Percentiles rank a stretch among this genome's conserved stretches.
phyloP scores from a whole-genome alignment of 2,329 filamentous ascomycete genomes.

The Rutstroemia sp. region DNA sequence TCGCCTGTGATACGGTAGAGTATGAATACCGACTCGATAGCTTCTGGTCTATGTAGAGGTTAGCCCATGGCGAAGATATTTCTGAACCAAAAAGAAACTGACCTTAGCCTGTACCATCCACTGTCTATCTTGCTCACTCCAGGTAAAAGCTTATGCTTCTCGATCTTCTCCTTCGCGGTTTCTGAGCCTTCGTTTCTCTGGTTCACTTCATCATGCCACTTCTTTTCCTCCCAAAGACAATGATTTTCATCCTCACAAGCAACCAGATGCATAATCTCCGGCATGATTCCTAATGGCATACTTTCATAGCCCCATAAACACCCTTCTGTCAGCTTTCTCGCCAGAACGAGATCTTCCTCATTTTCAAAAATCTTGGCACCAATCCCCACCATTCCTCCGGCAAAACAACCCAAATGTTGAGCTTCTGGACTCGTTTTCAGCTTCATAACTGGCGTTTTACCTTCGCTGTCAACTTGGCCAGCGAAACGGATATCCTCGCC shows the following conservation, averaged over 20 bases:
- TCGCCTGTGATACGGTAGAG: conserved; percentile 35
- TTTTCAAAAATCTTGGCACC: conserved; percentile 53
- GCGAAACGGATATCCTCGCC: conserved; percentile 38
- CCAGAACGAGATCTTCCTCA: conserved; percentile 46
- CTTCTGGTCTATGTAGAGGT: conserved; percentile 42
- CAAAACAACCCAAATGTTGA: conserved; percentile 65
- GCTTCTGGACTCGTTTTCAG: conserved; percentile 31
- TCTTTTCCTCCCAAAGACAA: conserved; percentile 20
- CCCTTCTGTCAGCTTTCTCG: conserved; percentile 50
- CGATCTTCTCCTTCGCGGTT: conserved; percentile 6
- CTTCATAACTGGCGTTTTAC: neutral
- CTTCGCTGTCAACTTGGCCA: conserved; percentile 32
- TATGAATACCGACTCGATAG: conserved; percentile 60
- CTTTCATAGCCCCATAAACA: conserved; percentile 55
- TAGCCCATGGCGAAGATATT: neutral
- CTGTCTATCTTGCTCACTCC: conserved; percentile 11
- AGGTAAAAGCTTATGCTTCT: conserved; percentile 6
- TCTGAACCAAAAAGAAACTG: conserved; percentile 16
- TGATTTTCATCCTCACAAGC: conserved; percentile 10
- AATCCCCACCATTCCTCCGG: conserved; percentile 62
- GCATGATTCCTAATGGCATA: conserved; percentile 53
- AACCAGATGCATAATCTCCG: conserved; percentile 43
- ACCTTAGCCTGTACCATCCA: conserved; percentile 12
- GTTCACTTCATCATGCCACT: conserved; percentile 5
- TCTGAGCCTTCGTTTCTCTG: conserved; percentile 5